A percentile compares a stretch with the other conserved stretches of the same genome.
These are phyloP conservation scores for Datura wrightii DNA, from an alignment of 257 asterid genomes.

Conservation along the genomic window DNA sequence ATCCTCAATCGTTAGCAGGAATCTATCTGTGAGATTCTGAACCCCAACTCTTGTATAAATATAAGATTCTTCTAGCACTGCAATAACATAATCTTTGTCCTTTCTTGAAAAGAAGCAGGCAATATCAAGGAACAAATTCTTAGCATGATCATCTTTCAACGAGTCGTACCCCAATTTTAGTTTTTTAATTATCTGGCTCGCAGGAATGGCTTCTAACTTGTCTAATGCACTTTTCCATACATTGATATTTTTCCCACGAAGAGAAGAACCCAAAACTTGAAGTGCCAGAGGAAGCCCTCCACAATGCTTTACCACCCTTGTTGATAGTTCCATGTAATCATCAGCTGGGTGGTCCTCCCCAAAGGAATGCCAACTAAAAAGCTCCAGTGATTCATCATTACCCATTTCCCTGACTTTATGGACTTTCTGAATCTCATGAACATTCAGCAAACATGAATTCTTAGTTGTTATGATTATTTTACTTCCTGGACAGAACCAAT, in stretches of 20 bases:
- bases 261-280: conserved; percentile 23
- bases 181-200: neutral
- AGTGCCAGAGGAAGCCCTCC: conserved; percentile 31
- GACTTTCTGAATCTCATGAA: conserved; percentile 2
- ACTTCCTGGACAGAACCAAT: conserved; percentile 25
- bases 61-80: conserved; percentile 8
- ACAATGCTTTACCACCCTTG: conserved; percentile 12
- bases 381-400: conserved; percentile 20
- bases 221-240: conserved; percentile 23
- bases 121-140: conserved; percentile 6
- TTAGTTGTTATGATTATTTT: conserved; percentile 21
- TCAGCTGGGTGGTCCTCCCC: conserved; percentile 29
- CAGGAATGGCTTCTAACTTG: conserved; percentile 21
- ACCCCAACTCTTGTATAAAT: neutral
- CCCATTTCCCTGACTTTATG: conserved; percentile 12
- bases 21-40: conserved; percentile 21
- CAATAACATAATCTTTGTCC: conserved; percentile 22
- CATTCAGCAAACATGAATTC: conserved; percentile 12
- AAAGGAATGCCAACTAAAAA: conserved; percentile 28
- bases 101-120: conserved; percentile 18
- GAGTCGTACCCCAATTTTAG: conserved; percentile 22
- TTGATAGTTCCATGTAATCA: conserved; percentile 2
- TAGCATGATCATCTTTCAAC: conserved; percentile 25
- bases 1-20: neutral
- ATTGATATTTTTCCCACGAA: neutral